Evolutionary conservation across 2,329 filamentous ascomycete genomes (phyloP), one percentile per base, ranked within the genome.

Genomic region (Trichoderma atrobrunneum): DNA sequence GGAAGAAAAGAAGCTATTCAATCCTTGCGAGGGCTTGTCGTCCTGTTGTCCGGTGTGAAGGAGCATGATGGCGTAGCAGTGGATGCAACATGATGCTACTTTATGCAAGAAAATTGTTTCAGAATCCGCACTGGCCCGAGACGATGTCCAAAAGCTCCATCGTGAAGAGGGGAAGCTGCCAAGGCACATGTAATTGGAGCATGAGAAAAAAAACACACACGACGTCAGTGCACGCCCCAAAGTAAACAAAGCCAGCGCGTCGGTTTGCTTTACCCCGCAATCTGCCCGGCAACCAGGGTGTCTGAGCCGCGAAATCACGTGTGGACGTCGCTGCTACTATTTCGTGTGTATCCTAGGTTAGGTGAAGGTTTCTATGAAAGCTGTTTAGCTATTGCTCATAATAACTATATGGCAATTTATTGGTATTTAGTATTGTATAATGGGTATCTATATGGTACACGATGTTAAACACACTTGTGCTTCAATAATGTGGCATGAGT

Each of bases 31-130:
- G 24, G 21, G 61, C 56, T 63, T 57, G 57, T 12, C 24, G 39
- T 77, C 76, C 78, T 74, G 75, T 77, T 73, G 75, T 75, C 67
- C 39, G 60, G 73, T 32, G 21, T 30, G 21, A 61, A 67, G 8
- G 56, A 21, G 59, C 26, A 62, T 36, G 24, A 63, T 57, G 43
- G 70, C 70, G 63, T 74, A 74, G 77, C 74, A 76, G 78, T 78
- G 77, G 74, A 73, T 72, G 75, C 75, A 72, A 74, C 75, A 75
- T 77, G 75, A 76, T 78, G 74, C 73, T 72, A 76, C 26, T 64
- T 32, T 72, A 73, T 75, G 74, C 77, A 77, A 76, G 68, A 74
- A 72, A 67, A 72, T 16, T 68, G 77, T 79, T 76, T 78, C 76
- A 78, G 74, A 76, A 72, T 63, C 54, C 54, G 70, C 75, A 73